A percentile compares a stretch with the other conserved stretches of the same genome.
Evolutionary conservation across 2,329 filamentous ascomycete species (phyloP).

Genomic region (Pseudogymnoascus sp.): DNA sequence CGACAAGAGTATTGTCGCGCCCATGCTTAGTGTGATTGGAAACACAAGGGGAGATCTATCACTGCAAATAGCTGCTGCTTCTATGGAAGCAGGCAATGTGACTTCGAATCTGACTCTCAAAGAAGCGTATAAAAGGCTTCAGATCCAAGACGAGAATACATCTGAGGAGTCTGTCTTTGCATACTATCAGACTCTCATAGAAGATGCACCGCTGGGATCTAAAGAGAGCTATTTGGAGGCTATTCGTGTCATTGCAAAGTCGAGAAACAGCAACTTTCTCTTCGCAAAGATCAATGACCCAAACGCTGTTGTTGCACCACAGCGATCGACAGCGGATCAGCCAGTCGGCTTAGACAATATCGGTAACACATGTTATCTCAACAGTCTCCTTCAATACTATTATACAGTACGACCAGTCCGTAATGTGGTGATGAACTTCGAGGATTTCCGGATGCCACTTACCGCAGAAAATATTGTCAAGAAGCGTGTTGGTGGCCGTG

Average conservation of each 20-base stretch:
- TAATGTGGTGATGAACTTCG: constrained; percentile 69
- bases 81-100: constrained; percentile 21
- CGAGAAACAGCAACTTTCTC: constrained; percentile 25
- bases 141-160: constrained; percentile 19
- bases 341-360: constrained; percentile 89
- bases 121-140: constrained; percentile 27
- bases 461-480: constrained; percentile 52
- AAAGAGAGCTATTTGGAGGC: constrained; percentile 26
- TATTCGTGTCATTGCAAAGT: constrained; percentile 24
- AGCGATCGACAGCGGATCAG: constrained; percentile 37
- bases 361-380: constrained; percentile 95
- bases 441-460: constrained; percentile 60
- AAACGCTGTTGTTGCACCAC: constrained; percentile 23
- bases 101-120: constrained; percentile 19
- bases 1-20: constrained; percentile 24
- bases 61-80: constrained; percentile 21
- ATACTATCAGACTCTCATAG: constrained; percentile 24
- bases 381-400: constrained; percentile 91
- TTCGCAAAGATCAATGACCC: constrained; percentile 27
- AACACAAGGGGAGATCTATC: constrained; percentile 16
- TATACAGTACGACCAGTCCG: constrained; percentile 80
- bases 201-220: constrained; percentile 21
- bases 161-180: constrained; percentile 26
- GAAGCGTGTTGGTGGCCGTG: constrained; percentile 68
- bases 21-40: constrained; percentile 23